Evolutionary conservation across 495 filamentous ascomycete genomes (phyloP), one percentile per base, ranked within the genome.

Genomic region (Annulohypoxylon moriforme): DNA sequence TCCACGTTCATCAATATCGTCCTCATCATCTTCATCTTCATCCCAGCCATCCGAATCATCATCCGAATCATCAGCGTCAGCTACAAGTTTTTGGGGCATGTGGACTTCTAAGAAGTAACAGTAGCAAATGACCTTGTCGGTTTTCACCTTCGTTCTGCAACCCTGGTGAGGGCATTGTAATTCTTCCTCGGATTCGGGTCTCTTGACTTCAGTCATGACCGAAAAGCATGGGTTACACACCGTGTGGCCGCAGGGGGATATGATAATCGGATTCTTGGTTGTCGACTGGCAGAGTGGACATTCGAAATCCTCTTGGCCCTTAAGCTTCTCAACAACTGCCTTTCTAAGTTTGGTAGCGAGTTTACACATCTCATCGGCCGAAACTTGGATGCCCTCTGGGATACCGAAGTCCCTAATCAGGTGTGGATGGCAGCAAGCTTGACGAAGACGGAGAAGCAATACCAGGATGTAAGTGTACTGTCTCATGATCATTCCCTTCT

Each of bases 401-500:
- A 89, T 82, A 22, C 88, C 89, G 68, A 92, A 89, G 63, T 95
- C 94, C 10, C 83, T 85, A 58, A 96, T 94, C n/a, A 99, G 82
- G 76, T 96, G 92, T 1, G 94, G 94, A 79, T 99, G 96, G 71
- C 94, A 97, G 75, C 93, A 96, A 31, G 92, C 92, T 79, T 99
- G 96, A n/a, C 93, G 87, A 8, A 99, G 87, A 13, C 95, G 92
- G 11, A 99, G 85, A 49, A 99, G 86, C 22, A 97, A 85, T 29
- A 96, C 91, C 16, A 98, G 84, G 47, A 98, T 90, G 71, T 92
- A 92, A 5, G 89, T 91, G 76, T 97, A 98, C 68, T 96, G 90
- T 64, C 86, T 89, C 13, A 90, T 91, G 1, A 94, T 84, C 1
- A 90, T 91, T 3, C 90, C 90, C 2, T 85, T 84, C 57, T 87